Evolutionary conservation across 495 filamentous ascomycete species (phyloP).

Genomic region (Xylaria sp.): DNA sequence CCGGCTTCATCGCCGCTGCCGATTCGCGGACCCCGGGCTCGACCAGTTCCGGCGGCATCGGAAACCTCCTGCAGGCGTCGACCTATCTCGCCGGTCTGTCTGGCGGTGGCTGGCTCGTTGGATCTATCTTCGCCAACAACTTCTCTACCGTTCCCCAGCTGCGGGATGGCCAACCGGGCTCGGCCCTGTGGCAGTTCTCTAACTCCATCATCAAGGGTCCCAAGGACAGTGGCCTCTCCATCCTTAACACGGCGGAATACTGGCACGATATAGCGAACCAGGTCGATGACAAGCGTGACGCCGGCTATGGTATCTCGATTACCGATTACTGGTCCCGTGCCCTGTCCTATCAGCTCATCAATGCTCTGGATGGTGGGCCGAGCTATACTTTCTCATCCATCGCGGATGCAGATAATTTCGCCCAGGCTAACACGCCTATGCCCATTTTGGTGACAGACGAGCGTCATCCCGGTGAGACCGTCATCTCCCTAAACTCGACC

Average conservation of each 20-base stretch:
- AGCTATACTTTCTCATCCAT: conserved; percentile 90
- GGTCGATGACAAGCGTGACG: conserved; percentile 69
- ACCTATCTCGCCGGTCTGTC: conserved; percentile 88
- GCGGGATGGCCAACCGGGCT: conserved; percentile 60
- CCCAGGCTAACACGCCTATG: conserved; percentile 75
- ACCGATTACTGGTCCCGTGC: conserved; percentile 91
- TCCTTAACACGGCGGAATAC: conserved; percentile 64
- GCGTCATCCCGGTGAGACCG: conserved; percentile 66
- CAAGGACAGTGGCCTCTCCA: conserved; percentile 41
- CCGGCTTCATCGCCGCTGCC: conserved; percentile 85
- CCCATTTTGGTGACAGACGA: conserved; percentile 83
- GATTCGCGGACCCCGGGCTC: conserved; percentile 76
- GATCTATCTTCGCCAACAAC: conserved; percentile 88
- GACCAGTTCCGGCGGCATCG: conserved; percentile 72
- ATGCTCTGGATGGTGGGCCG: conserved; percentile 77
- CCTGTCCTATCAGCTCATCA: conserved; percentile 83
- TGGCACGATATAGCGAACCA: conserved; percentile 67
- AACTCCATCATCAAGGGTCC: conserved; percentile 72
- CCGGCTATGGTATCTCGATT: conserved; percentile 76
- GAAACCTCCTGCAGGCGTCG: conserved; percentile 81
- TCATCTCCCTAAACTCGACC: conserved; percentile 79
- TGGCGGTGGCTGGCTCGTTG: conserved; percentile 88
- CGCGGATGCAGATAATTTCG: conserved; percentile 69
- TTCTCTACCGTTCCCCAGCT: conserved; percentile 76
- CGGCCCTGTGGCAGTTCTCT: conserved; percentile 75